Percentiles rank a stretch among this genome's conserved stretches.
These are phyloP conservation scores for Epichloe uncinata DNA, from an alignment of 2,329 filamentous ascomycete species.

Conservation along the genomic window DNA sequence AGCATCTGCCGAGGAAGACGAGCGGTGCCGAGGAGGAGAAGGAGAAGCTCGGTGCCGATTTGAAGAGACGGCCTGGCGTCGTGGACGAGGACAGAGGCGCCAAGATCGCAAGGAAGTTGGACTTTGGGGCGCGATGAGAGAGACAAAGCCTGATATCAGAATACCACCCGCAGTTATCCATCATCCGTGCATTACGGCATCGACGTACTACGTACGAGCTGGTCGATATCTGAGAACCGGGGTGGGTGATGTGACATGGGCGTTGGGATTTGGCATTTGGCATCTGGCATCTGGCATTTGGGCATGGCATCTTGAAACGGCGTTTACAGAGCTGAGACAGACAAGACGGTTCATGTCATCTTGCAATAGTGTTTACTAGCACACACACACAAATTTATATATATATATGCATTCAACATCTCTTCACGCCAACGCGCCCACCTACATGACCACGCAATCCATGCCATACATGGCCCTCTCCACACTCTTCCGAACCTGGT, in stretches of 20 bases:
- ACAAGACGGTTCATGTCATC: too few relatives aligned
- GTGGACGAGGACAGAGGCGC: slow-evolving; percentile 54
- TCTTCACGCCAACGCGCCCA: too few relatives aligned
- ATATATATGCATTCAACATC: neutral
- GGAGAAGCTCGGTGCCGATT: slow-evolving; percentile 67
- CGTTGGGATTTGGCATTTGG: too few relatives aligned
- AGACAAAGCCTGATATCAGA: neutral
- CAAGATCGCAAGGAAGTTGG: slow-evolving; percentile 71
- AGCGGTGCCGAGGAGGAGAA: slow-evolving; percentile 51
- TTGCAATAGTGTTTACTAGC: neutral
- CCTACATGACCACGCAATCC: slow-evolving; percentile 71
- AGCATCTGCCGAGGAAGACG: slow-evolving; percentile 63
- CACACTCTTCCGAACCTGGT: slow-evolving; percentile 72
- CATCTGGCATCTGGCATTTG: too few relatives aligned
- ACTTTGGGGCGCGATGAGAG: slow-evolving; percentile 46
- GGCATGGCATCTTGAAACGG: too few relatives aligned
- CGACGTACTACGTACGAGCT: too few relatives aligned
- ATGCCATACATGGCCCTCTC: slow-evolving; percentile 96
- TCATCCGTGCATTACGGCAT: too few relatives aligned
- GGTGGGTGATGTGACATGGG: too few relatives aligned
- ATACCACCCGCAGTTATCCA: too few relatives aligned
- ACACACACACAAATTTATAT: neutral
- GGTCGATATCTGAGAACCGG: too few relatives aligned
- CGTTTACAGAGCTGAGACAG: too few relatives aligned
- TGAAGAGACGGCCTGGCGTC: slow-evolving; percentile 59